A percentile compares a stretch with the other conserved stretches of the same genome.
Evolutionary conservation across 129 eudicot genomes (phyloP).

Genomic region (Sambucus nigra): DNA sequence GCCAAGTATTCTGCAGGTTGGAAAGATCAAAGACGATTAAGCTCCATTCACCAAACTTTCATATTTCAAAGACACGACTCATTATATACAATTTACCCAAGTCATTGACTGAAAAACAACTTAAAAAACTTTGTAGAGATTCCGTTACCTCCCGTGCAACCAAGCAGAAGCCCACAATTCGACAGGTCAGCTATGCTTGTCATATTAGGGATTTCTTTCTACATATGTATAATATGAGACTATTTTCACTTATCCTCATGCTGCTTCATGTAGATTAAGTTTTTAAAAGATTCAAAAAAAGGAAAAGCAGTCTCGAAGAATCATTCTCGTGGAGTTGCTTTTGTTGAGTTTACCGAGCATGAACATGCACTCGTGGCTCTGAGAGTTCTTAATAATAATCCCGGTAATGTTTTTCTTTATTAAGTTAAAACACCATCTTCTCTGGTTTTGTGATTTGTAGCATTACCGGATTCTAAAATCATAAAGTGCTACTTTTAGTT

Average conservation of each 20-base stretch:
- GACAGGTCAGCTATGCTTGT: slow-evolving; percentile 49
- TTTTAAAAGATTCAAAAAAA: slow-evolving; percentile 56
- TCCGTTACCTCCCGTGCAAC: slow-evolving; percentile 92
- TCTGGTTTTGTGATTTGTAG: background rate
- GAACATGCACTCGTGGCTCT: slow-evolving; percentile 95
- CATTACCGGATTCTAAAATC: background rate
- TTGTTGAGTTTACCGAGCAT: slow-evolving; percentile 84
- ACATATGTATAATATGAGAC: background rate
- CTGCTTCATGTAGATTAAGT: slow-evolving; percentile 53
- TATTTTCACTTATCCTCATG: background rate
- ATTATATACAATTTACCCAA: slow-evolving; percentile 85
- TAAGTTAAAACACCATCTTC: background rate
- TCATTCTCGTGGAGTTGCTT: slow-evolving; percentile 96
- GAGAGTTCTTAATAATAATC: slow-evolving; percentile 92
- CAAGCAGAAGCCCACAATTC: slow-evolving; percentile 67
- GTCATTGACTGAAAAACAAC: slow-evolving; percentile 62
- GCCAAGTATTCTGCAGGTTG: slow-evolving; percentile 42
- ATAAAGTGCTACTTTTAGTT: background rate
- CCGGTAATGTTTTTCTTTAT: slow-evolving; percentile 36
- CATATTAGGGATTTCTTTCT: background rate
- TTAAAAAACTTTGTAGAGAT: slow-evolving; percentile 53
- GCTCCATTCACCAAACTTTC: slow-evolving; percentile 85
- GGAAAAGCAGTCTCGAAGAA: slow-evolving; percentile 50
- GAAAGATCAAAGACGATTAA: slow-evolving; percentile 65
- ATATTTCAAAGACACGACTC: slow-evolving; percentile 84